Evolutionary conservation across 1,284 basidiomycete species (phyloP), one percentile per base, ranked within the genome.

Genomic region (Cryptococcus sp.): DNA sequence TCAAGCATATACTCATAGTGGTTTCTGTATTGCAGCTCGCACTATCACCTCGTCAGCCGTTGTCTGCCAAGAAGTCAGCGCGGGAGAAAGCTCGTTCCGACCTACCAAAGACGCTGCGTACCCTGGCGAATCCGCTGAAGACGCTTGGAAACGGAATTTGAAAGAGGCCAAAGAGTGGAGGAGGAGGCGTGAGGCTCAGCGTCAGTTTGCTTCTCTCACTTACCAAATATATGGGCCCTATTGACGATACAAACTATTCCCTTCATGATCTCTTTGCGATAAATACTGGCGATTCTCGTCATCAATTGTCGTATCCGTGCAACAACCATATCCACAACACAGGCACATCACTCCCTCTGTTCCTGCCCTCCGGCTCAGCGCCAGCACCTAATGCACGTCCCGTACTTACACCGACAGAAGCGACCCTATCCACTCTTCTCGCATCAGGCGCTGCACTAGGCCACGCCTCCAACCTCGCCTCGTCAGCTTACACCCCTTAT

Each of bases 371-470:
- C 15, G 48, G 41, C 20, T 41, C 54, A 29, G 62, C 50, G 10
- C 57, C 57, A 13, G 61, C 62, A 23, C 61, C 54, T 20, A 58
- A 49, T 49, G 58, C 40, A 45, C 66, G 55, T 50, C 62, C 56
- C 39, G 51, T 54, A 6, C 44, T 52, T 13, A 48, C 57, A 5
- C 61, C 67, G 3, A 61, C 62, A 16, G 57, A 71, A 57, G 59
- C 67, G 5, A 66, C 87, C 85, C 81, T 95, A 46, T 94, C 93
- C 10, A 89, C 94, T 46, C 86, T 99, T 57, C 81, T 98, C 44
- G 93, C 96, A 0, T 83, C 93, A 7, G 93, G 93, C 34, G 93
- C 96, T 13, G 95, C 98, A 73, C 86, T 99, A 46, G 96, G 96
- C 4, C 95, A 99, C 75, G 83, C 88, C 25, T 84, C 85, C 50